Base-by-base conservation (phyloP, 2,329 filamentous ascomycete genomes). In the Talaromyces sp. region DNA sequence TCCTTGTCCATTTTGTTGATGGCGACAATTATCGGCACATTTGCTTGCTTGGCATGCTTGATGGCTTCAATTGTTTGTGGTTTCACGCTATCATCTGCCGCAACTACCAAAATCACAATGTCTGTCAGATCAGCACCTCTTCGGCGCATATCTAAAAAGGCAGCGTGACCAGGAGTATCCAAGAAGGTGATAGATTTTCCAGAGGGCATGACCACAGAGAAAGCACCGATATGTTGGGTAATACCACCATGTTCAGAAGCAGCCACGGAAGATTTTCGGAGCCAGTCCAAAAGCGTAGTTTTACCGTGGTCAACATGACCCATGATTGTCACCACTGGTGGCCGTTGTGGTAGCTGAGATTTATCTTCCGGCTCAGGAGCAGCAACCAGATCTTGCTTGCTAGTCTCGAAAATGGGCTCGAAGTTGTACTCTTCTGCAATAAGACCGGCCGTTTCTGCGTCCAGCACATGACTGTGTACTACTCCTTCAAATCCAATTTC, bases 301-400 rank as follows among this genome's bases (percentile, higher is more conserved):
- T 99, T 99, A 60, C 95, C 95, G 75, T 99, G 95, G 73, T 99
- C 96, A 69, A 99, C 95, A 67, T 99, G 95, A 2, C 95, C 95
- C 96, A 99, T 99, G 71, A 99, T 99, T 0, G 96, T 98, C 42
- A 99, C 93, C 39, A 99, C 92, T 0, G 95, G 96, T 7, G 95
- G 93, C 16, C 96, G 86, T 37, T 81, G 76, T 1, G 92, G 92
- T 7, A 97, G 77, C 14, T 76, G 69, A 0, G 89, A 86, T 56
- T 81, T 83, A 73, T 93, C 91, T 69, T 87, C 87, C 8, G 86
- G 85, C 28, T 83, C 79, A 1, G 92, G 88, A 11, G 88, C 85
- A 25, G 90, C 83, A 65, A 83, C 84, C 42, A 99, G 78, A 74
- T 99, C 93, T 54, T 88, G 86, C 18, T 88, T 70, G 73, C 82